Percentiles rank a stretch among this genome's conserved stretches.
phyloP scores from a whole-genome alignment of 345 rosid genomes.

The Isatis tinctoria region DNA sequence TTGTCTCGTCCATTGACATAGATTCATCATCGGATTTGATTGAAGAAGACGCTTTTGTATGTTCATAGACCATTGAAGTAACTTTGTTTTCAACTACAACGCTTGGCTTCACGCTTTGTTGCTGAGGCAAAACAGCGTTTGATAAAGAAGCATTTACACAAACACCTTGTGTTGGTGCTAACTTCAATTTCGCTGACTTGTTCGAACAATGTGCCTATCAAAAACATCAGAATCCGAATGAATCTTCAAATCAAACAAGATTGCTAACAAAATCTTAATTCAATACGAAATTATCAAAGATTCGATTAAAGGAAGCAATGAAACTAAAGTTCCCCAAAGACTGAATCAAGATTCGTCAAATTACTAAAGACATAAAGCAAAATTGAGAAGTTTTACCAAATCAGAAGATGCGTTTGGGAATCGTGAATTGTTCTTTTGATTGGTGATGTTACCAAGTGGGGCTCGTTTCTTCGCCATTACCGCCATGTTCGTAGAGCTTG shows the following conservation, averaged over 20 bases:
- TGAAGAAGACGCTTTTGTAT: conserved; percentile 47
- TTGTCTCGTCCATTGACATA: conserved; percentile 66
- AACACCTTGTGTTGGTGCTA: conserved; percentile 35
- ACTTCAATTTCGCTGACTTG: conserved; percentile 52
- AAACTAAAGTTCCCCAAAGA: no score
- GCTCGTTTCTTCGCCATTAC: conserved; percentile 30
- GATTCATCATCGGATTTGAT: conserved; percentile 54
- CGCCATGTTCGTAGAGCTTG: neutral
- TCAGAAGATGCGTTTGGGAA: conserved; percentile 43
- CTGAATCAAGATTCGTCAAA: no score
- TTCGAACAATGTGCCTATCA: conserved; percentile 48
- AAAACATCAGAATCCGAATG: no score
- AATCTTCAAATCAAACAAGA: neutral
- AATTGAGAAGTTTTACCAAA: conserved; percentile 35
- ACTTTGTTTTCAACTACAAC: conserved; percentile 25
- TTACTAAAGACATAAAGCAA: neutral
- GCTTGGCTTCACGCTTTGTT: conserved; percentile 17
- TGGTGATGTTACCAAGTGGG: conserved; percentile 70
- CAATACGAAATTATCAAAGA: neutral
- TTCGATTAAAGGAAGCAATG: neutral
- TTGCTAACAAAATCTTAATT: neutral
- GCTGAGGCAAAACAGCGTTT: conserved; percentile 27
- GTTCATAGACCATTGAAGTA: conserved; percentile 26
- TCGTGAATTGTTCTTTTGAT: conserved; percentile 48
- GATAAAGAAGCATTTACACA: conserved; percentile 20